These are phyloP conservation scores for Nicotiana benthamiana DNA, from an alignment of 257 asterid genomes.

Conservation along the genomic window DNA sequence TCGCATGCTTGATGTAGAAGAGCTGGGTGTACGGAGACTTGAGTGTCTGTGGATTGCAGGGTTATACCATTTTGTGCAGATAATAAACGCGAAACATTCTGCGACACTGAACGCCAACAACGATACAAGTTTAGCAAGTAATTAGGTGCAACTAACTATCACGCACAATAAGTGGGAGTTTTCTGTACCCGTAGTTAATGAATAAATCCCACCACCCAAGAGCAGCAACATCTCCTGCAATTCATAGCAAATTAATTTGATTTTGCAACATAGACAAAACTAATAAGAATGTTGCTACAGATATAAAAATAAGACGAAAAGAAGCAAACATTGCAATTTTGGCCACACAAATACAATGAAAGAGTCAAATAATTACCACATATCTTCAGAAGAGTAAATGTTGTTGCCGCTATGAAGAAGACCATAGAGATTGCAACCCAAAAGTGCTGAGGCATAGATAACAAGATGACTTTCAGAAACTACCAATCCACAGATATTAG, in stretches of 20 bases:
- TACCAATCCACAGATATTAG: background rate
- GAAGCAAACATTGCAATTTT: background rate
- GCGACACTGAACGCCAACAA: constrained; percentile 61
- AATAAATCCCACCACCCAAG: constrained; percentile 99
- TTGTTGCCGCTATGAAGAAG: constrained; percentile 90
- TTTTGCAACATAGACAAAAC: too few relatives aligned
- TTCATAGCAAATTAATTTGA: background rate
- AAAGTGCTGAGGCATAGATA: constrained; percentile 66
- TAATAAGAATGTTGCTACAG: background rate
- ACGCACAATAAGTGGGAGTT: background rate
- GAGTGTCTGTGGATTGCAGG: constrained; percentile 84
- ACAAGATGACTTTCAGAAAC: constrained; percentile 9
- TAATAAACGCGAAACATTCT: constrained; percentile 86
- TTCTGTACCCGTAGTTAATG: constrained; percentile 75
- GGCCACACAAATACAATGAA: background rate
- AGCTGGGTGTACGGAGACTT: constrained; percentile 31
- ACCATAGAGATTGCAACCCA: constrained; percentile 99
- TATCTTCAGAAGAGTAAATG: constrained; percentile 81
- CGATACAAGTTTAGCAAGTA: constrained; percentile 12
- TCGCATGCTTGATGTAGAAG: constrained; percentile 47
- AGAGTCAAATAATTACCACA: constrained; percentile 44
- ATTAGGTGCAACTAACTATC: background rate
- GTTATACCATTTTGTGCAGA: constrained; percentile 93
- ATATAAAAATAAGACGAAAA: background rate
- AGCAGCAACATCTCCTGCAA: constrained; percentile 88